Evolutionary conservation across 2,329 filamentous ascomycete genomes (phyloP), one percentile per base, ranked within the genome.

Genomic region (Xylaria sp.): DNA sequence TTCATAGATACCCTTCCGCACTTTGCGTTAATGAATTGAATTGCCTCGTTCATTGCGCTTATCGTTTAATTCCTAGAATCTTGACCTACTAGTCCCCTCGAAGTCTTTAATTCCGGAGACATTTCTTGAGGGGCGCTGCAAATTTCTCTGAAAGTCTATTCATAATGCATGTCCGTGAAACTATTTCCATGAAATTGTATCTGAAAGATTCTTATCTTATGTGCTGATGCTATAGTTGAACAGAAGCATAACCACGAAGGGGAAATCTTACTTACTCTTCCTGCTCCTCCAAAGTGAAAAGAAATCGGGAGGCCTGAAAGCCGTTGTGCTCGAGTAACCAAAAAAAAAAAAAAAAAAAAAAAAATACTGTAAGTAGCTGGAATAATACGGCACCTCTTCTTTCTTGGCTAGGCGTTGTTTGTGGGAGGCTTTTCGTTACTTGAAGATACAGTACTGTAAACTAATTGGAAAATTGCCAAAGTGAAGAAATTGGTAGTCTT

Each of bases 1-100:
- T 60, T 64, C 45, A 65, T 67, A 66, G 59, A 70, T 67, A 71
- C 67, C 69, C 63, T 50, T 46, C 43, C n/a, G 50, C 59, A 48
- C 41, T 28, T 60, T 60, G 58, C 41, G 63, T 46, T 67, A 62
- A 62, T 62, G 34, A 60, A 48, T 59, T 52, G 25, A 53, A 63
- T 62, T 36, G 15, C 34, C 6, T 45, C 30, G 45, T 20, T 60
- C 7, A 36, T 20, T 7, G 9, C 7, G 23, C n/a, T 41, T 23
- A 15, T 45, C 20, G 7, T 34, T 25, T 2, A 0, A 18, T 25
- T n/a, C 8, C 4, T 20, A 13, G 7, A 56, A 20, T 56, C 34
- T 23, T 25, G 20, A 23, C 10, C 23, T 55, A 9, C 18, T n/a
- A 23, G 6, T 32, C 8, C 25, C 18, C 4, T 25, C 32, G 0